Evolutionary conservation across 2,329 filamentous ascomycete genomes (phyloP), one percentile per base, ranked within the genome.

Genomic region (Pestalotiopsis sp.): DNA sequence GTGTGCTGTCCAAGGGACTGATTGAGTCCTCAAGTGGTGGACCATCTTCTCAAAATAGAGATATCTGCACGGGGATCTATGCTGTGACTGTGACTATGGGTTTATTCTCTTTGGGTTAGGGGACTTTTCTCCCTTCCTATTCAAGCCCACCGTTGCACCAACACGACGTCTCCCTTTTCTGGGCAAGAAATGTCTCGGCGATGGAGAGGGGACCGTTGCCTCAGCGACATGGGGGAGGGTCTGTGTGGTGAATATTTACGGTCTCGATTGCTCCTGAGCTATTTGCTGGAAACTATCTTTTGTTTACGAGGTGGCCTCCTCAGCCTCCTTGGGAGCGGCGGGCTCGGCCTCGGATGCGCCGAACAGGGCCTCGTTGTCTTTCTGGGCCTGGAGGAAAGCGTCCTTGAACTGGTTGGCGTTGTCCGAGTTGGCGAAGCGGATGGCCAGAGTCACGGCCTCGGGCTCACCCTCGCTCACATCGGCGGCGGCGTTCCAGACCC

Each of bases 341-440:
- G 73, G 67, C 68, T 77, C 71, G 66, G 74, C 70, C 68, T 75
- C 76, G 65, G 76, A 75, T 80, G 87, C 84, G 73, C 83, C 84
- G 84, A 98, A 97, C 68, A 97, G 86, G 73, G 88, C 89, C 86
- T 96, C 94, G 83, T 98, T 99, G 80, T 97, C 94, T 84, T 95
- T 90, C 86, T 98, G 94, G 66, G 96, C 95, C 87, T 97, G 94
- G 84, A 97, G 90, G 85, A 98, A 98, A 67, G 94, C 91, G 73
- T 98, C 95, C 88, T 98, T 98, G 90, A 99, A 98, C 70, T 90
- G 85, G 82, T 98, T 97, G 86, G 96, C 96, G 78, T 98, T 98
- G 80, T 99, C 96, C 74, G 93, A 91, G 87, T 98, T 99, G 84
- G 92, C 95, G 78, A 99, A 98, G 74, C 96, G 94, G 76, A 99